Base-by-base conservation (phyloP, 2,329 filamentous ascomycete genomes). In the Clonostachys solani region DNA sequence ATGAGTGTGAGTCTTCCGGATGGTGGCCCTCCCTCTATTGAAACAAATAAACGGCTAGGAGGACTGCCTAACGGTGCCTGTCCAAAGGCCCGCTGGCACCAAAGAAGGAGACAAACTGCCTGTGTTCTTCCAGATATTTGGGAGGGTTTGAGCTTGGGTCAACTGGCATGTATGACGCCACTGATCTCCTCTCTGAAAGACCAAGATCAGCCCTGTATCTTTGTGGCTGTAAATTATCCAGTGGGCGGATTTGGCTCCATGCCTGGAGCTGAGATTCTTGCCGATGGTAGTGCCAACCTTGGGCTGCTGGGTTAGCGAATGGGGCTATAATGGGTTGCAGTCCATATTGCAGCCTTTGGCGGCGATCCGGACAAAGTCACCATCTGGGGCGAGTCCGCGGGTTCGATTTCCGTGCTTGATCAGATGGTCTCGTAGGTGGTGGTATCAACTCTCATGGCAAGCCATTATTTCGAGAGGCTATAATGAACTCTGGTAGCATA, bases 291-390 rank as follows among this genome's bases (percentile, higher is more conserved):
- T 3, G 65, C 83, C 4, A 92, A 92, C 58, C 62, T 89, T 5
- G 88, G 88, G 4, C 73, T 89, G 4, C 71, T 87, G 0, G 88
- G 92, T 57, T 87, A 92, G 56, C 75, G 86, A 34, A 73, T 87
- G 52, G 87, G 79, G 0, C 71, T 92, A 7, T 68, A 91, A 60
- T 92, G 88, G 88, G 79, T 89, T 1, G 81, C 85, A 8, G 86
- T 89, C 55, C 89, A 92, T 54, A 89, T 92, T 48, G 81, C 70
- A 2, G 74, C 80, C 0, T 95, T 94, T 59, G 89, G 89, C 10
- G 89, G 89, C 13, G 87, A 92, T 60, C 84, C 87, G 0, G 71
- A 73, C n/a, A 87, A 86, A 61, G 86, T 92, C 6, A 92, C 87
- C 0, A 84, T 92, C 49, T 90, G 84, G 84, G 88, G 88, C 23